These are phyloP conservation scores for Colletotrichum sp. DNA, from an alignment of 2,329 filamentous ascomycete species.

Conservation along the genomic window DNA sequence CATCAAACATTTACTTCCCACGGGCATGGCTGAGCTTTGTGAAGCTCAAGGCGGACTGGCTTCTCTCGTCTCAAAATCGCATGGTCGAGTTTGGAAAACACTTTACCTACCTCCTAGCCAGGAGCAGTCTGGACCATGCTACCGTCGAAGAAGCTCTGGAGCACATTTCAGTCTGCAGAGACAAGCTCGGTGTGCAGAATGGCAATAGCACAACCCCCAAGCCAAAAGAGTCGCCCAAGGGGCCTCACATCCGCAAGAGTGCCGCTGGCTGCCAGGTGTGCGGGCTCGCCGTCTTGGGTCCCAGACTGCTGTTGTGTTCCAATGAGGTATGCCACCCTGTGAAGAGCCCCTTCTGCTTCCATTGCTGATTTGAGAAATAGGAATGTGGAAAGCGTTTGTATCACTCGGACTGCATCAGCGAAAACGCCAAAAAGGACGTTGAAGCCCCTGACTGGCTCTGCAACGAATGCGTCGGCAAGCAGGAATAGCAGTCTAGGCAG, in stretches of 20 bases:
- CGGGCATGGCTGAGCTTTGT: slow-evolving; percentile 58
- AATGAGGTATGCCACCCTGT: slow-evolving; percentile 47
- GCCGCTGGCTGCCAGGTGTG: slow-evolving; percentile 53
- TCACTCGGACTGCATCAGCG: slow-evolving; percentile 51
- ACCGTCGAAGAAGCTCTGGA: slow-evolving; percentile 47
- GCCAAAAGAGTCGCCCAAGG: slow-evolving; percentile 33
- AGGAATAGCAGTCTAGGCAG: neutral
- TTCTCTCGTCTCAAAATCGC: slow-evolving; percentile 52
- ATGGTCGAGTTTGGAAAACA: slow-evolving; percentile 63
- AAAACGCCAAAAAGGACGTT: slow-evolving; percentile 26
- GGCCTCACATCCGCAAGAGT: slow-evolving; percentile 44
- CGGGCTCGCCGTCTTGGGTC: slow-evolving; percentile 51
- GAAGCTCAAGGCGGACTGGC: slow-evolving; percentile 55
- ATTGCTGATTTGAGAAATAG: slow-evolving; percentile 30
- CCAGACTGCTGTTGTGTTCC: slow-evolving; percentile 52
- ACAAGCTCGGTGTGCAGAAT: slow-evolving; percentile 25
- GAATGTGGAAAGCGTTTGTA: slow-evolving; percentile 49
- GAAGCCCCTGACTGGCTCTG: slow-evolving; percentile 37
- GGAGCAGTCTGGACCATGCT: slow-evolving; percentile 50
- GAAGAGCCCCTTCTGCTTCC: neutral
- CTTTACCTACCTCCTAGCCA: slow-evolving; percentile 53
- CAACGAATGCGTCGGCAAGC: slow-evolving; percentile 4
- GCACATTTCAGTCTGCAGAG: slow-evolving; percentile 48
- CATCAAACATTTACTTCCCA: slow-evolving; percentile 57
- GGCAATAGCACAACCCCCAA: neutral